Evolutionary conservation across 2,329 filamentous ascomycete genomes (phyloP).

Genomic region (Ceratocystis harringtonii): DNA sequence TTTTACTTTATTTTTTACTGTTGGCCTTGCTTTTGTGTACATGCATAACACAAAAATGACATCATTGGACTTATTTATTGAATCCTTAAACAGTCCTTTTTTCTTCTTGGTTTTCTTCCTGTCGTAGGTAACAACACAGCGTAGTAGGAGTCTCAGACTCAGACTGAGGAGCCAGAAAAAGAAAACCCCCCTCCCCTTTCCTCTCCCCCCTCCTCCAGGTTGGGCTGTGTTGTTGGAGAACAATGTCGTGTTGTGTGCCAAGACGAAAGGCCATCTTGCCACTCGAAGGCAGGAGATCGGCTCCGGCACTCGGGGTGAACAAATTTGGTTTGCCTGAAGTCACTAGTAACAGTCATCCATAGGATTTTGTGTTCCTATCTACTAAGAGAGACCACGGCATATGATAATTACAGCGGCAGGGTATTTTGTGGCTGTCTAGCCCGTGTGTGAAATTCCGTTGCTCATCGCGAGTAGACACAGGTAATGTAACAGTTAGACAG

Average conservation of each 20-base stretch:
- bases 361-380: background rate
- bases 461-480: background rate
- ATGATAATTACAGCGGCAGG: background rate
- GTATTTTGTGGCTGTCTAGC: background rate
- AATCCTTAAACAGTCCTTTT: too few species aligned
- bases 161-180: background rate
- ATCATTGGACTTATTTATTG: too few species aligned
- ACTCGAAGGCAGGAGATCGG: background rate
- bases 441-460: background rate
- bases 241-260: background rate
- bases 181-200: background rate
- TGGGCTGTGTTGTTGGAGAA: background rate
- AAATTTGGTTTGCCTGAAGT: background rate
- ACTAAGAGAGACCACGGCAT: background rate
- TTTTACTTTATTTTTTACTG: too few species aligned
- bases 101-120: too few species aligned
- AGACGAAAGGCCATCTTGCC: background rate
- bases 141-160: too few species aligned
- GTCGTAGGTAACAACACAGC: too few species aligned
- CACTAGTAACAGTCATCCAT: background rate
- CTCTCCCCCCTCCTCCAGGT: too few species aligned
- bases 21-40: too few species aligned
- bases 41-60: too few species aligned
- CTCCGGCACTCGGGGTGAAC: background rate
- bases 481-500: background rate